Conservation (phyloP, 208 protist genomes). For the Leishmania arabica region DNA sequence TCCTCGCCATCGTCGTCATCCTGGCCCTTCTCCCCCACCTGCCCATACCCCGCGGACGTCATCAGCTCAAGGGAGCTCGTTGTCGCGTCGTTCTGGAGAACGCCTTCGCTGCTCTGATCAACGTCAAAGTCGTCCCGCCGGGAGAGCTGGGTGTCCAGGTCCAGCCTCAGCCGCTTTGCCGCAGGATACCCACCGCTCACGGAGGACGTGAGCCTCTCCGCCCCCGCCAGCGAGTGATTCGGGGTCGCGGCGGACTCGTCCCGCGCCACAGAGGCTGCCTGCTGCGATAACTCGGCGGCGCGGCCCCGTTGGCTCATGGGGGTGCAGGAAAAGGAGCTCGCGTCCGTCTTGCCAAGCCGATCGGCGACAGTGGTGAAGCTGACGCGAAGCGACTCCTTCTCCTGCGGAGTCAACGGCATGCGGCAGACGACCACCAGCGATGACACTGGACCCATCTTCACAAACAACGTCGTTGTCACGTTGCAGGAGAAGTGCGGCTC, state of each 20-base stretch:
- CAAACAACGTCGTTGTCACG: constrained; percentile 22
- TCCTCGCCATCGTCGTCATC: constrained; percentile 12
- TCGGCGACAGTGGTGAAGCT: constrained; percentile 18
- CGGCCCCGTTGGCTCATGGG: constrained; percentile 12
- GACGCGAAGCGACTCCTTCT: constrained; percentile 22
- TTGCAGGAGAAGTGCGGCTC: constrained; percentile 30
- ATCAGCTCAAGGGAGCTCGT: constrained; percentile 5
- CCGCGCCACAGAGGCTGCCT: background rate
- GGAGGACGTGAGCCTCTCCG: background rate
- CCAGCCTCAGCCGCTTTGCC: constrained; percentile 24
- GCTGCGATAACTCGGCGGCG: constrained; percentile 11
- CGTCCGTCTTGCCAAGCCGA: constrained; percentile 22
- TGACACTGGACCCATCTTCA: constrained; percentile 14
- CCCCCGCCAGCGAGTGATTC: background rate
- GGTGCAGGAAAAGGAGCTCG: constrained; percentile 20
- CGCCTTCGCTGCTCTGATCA: background rate
- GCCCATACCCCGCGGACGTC: background rate
- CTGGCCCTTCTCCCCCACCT: background rate
- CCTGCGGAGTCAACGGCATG: constrained; percentile 26
- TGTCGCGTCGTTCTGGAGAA: constrained; percentile 1
- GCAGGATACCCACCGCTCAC: background rate
- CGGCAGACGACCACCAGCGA: constrained; percentile 39
- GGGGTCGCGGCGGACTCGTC: background rate
- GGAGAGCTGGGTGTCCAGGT: constrained; percentile 2
- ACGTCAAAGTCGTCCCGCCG: background rate